Base-by-base conservation (phyloP, 2,329 filamentous ascomycete genomes). In the Phyllosticta ampelicida region DNA sequence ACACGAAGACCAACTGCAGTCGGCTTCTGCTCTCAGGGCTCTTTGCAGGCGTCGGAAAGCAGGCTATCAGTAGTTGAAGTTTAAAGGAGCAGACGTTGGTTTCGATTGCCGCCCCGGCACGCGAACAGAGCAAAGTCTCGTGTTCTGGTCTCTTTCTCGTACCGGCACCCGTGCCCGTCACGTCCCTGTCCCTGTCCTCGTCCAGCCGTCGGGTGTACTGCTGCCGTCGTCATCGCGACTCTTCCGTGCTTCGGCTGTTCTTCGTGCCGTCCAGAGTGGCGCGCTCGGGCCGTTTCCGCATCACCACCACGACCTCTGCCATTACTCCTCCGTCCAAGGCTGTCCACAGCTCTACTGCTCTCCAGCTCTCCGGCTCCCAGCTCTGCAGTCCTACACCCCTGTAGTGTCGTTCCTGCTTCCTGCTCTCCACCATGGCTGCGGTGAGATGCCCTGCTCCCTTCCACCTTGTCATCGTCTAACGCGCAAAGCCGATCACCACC, bases 401-500 rank as follows among this genome's bases (percentile, higher is more conserved):
- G 26, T 44, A 20, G 19, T 16, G n/a, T n/a, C n/a, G n/a, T n/a
- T n/a, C n/a, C n/a, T n/a, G n/a, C n/a, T 44, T 18, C 16, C 36
- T n/a, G 11, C 30, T 48, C 44, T 48, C 57, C 57, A 20, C 53
- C 48, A 59, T 59, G 57, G 57, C 57, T 26, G 57, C 57, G 28
- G 57, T 59, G 49, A 52, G 57, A 26, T 59, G 5, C 16, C 6
- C 6, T 23, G 3, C 26, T 13, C 11, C 8, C 6, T 16, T 9
- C 51, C 13, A 16, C 2, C 11, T 1, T n/a, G 48, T 13, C 19
- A 23, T 18, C 26, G 51, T 16, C 9, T 52, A 21, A 19, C 9
- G 49, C 18, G 16, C 8, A 28, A 60, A 84, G 81, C 74, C 76
- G 69, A 89, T 89, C 66, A 84, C 84, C 61, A 97, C 94, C 67